Percentiles rank a stretch among this genome's conserved stretches.
Conservation (phyloP, 192 early-diverging fungal species). For the Entomortierella lignicola region DNA sequence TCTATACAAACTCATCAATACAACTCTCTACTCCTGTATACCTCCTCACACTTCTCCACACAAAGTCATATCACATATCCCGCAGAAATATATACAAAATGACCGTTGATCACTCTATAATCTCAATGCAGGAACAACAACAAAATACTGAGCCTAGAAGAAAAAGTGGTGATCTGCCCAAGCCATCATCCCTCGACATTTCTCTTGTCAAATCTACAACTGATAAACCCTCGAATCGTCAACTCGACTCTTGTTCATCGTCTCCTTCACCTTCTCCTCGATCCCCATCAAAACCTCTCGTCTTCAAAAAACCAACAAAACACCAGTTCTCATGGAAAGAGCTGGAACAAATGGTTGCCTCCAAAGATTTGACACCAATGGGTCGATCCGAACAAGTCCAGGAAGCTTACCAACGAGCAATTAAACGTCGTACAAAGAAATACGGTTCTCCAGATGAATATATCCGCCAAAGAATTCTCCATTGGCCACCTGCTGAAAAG, state of each 20-base stretch:
- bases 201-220: neutral
- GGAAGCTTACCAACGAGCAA: constrained; percentile 32
- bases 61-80: too few species aligned
- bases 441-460: constrained; percentile 51
- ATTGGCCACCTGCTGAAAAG: constrained; percentile 42
- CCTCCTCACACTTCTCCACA: too few species aligned
- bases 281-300: constrained; percentile 35
- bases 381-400: constrained; percentile 41
- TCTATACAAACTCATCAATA: neutral
- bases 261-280: constrained; percentile 18
- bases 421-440: constrained; percentile 41
- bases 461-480: constrained; percentile 44
- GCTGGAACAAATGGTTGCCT: constrained; percentile 31
- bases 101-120: constrained; percentile 1
- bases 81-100: too few species aligned
- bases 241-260: neutral
- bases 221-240: neutral
- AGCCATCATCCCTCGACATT: constrained; percentile 16
- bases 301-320: constrained; percentile 54
- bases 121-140: constrained; percentile 9
- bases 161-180: constrained; percentile 5
- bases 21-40: too few species aligned
- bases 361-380: constrained; percentile 38
- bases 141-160: constrained; percentile 12
- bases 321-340: constrained; percentile 43